Base-by-base conservation (phyloP, 2,329 filamentous ascomycete genomes). In the Aspergillus brasiliensis region DNA sequence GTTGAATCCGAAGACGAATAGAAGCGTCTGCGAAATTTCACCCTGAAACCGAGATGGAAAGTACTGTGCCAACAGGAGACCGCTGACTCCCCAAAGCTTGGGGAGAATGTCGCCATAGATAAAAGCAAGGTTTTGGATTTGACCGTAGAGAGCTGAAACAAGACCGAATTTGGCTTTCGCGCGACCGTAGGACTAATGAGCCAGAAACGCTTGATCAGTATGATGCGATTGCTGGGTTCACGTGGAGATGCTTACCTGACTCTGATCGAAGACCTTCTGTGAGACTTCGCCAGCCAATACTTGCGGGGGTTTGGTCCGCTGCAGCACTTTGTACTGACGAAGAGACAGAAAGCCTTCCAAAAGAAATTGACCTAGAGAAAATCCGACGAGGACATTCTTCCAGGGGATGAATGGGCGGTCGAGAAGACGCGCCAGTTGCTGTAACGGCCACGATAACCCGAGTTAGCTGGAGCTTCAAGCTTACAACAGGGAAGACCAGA, bases 311-410 rank as follows among this genome's bases (percentile, higher is more conserved):
- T 87, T 90, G 11, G 85, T 91, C 67, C 87, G 87, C 74, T 94
- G 87, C 62, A 98, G 84, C 58, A 97, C 87, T 67, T 88, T 86
- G 77, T 97, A 98, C 77, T 99, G 95, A 59, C 95, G 91, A 68
- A 91, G 82, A 25, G 92, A 92, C 56, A 99, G 87, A 80, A 94
- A 91, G 47, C 91, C 88, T 77, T 99, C 95, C 73, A 99, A 88
- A 57, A 92, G 80, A 77, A 91, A 98, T 75, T 99, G 92, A 62
- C 90, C 92, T 70, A 98, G 77, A 28, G 92, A 96, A 81, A 99
- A 99, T 71, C 92, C 91, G 69, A 98, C 86, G 71, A 99, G 93
- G 70, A 99, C 87, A 76, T 88, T 90, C 86, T 97, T 99, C 95
- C 95, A 99, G 57, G 95, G 94, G 81, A 98, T 97, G 73, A 91